These are phyloP conservation scores for Lasiosphaeria hispida DNA, from an alignment of 495 filamentous ascomycete genomes.

Conservation along the genomic window DNA sequence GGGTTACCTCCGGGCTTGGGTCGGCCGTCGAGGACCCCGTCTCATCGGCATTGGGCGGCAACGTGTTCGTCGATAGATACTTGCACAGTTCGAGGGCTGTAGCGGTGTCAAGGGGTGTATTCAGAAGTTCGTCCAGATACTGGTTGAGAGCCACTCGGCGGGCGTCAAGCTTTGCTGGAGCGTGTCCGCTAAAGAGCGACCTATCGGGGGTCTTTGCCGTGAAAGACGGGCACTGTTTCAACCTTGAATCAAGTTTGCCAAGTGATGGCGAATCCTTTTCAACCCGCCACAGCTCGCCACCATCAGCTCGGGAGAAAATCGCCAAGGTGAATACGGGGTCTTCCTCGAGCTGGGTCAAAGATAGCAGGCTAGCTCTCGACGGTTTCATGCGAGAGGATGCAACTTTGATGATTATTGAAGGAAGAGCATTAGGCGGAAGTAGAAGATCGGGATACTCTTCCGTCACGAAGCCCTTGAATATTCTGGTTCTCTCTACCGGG, in stretches of 20 bases:
- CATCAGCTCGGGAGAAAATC: constrained; percentile 72
- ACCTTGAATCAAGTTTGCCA: constrained; percentile 73
- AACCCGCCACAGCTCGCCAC: constrained; percentile 84
- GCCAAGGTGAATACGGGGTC: constrained; percentile 93
- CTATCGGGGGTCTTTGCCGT: constrained; percentile 74
- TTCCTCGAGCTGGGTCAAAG: constrained; percentile 67
- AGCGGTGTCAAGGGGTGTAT: constrained; percentile 74
- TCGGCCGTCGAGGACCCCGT: constrained; percentile 47
- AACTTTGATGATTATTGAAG: constrained; percentile 78
- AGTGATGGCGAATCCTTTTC: constrained; percentile 86
- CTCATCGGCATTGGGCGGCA: constrained; percentile 73
- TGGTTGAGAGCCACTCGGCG: constrained; percentile 75
- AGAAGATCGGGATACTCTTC: constrained; percentile 82
- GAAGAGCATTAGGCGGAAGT: constrained; percentile 86
- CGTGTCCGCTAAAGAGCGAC: constrained; percentile 84
- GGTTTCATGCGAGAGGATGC: constrained; percentile 88
- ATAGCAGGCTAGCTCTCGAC: constrained; percentile 78
- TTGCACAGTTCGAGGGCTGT: constrained; percentile 81
- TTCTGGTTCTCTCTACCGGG: constrained; percentile 35
- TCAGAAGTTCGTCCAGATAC: constrained; percentile 80
- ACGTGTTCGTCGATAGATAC: constrained; percentile 82
- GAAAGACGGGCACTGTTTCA: constrained; percentile 69
- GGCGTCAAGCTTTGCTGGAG: constrained; percentile 90
- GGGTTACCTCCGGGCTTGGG: constrained; percentile 34
- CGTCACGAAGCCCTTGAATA: constrained; percentile 64